phyloP scores from a whole-genome alignment of 192 early-diverging fungal genomes.

The Ambispora gerdemannii region DNA sequence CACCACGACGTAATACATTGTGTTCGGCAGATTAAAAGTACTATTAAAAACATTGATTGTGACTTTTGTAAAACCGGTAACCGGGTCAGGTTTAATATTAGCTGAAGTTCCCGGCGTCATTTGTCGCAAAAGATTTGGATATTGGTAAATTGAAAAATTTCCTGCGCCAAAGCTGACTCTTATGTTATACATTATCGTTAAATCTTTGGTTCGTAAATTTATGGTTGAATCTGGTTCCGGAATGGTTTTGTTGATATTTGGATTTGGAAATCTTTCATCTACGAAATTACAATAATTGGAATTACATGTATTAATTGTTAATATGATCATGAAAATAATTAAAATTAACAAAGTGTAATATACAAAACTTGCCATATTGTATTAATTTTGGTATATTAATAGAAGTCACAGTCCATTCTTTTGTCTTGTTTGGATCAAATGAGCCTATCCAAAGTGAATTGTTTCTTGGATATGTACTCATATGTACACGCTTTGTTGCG shows the following conservation, averaged over 20 bases:
- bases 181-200: background rate
- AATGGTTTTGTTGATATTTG: background rate
- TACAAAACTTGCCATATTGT: too few species aligned
- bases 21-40: background rate
- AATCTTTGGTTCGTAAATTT: background rate
- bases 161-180: background rate
- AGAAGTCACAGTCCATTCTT: too few species aligned
- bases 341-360: too few species aligned
- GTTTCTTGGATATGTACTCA: background rate
- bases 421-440: too few species aligned
- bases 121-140: background rate
- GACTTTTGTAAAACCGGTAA: background rate
- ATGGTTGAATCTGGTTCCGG: background rate
- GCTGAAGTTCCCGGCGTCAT: background rate
- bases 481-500: background rate
- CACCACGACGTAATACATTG: background rate
- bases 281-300: too few species aligned
- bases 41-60: background rate
- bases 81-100: too few species aligned
- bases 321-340: too few species aligned
- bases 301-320: too few species aligned
- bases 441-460: background rate
- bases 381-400: too few species aligned
- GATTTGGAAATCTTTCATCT: background rate
- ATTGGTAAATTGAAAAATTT: background rate